phyloP scores from a whole-genome alignment of 805 yeast species.

The Candida methanosorbosa region DNA sequence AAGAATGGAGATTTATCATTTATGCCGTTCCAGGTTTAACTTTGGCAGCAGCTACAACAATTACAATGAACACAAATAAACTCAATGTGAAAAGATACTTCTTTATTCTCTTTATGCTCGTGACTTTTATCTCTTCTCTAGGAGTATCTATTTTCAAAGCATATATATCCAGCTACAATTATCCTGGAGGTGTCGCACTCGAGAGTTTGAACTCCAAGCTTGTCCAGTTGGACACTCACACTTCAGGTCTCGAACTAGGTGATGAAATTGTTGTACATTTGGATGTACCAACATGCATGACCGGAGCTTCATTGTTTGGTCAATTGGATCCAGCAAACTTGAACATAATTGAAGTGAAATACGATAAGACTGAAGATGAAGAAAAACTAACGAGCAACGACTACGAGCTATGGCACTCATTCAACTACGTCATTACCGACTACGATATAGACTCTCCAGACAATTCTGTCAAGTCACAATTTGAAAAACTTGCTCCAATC shows the following conservation, averaged over 20 bases:
- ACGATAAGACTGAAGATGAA: conserved; percentile 69
- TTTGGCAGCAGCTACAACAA: conserved; percentile 44
- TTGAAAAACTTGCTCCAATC: conserved; percentile 14
- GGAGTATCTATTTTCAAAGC: no score
- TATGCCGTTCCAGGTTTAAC: conserved; percentile 68
- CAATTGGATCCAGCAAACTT: conserved; percentile 35
- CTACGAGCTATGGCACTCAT: conserved; percentile 32
- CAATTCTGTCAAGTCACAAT: conserved; percentile 2
- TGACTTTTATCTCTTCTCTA: conserved; percentile 33
- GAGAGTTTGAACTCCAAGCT: conserved; percentile 33
- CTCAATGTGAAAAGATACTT: conserved; percentile 18
- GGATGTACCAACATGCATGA: conserved; percentile 78
- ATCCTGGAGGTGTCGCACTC: conserved; percentile 85
- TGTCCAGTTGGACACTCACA: neutral
- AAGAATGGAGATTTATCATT: conserved; percentile 87
- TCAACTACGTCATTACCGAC: conserved; percentile 44
- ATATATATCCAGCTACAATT: conserved; percentile 61
- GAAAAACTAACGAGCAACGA: conserved; percentile 19
- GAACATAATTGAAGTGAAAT: conserved; percentile 25
- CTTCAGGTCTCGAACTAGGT: neutral
- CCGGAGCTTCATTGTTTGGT: conserved; percentile 74
- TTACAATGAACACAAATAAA: conserved; percentile 2
- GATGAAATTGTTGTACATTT: conserved; percentile 45
- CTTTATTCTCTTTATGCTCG: conserved; percentile 22
- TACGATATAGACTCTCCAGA: conserved; percentile 13